Base-by-base conservation (phyloP, 768 basidiomycete genomes). In the Sporobolomyces roseus region DNA sequence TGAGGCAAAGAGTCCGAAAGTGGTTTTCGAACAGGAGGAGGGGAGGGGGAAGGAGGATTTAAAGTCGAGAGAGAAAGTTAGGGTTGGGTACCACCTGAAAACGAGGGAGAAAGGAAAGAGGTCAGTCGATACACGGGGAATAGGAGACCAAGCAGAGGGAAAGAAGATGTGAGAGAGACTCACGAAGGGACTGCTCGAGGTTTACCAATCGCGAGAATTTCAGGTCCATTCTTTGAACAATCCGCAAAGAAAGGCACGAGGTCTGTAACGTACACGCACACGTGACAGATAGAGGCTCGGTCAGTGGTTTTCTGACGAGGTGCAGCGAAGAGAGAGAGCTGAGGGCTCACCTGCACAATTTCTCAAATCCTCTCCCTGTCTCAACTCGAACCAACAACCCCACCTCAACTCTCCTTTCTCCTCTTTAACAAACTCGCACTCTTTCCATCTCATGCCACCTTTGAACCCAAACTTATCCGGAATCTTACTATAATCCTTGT, bases 181-280 rank as follows among this genome's bases (percentile, higher is more conserved):
- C 14, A 70, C 63, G 68, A 61, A 19, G 52, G 52, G 4, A 36
- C 33, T 1, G 63, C 49, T 14, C 63, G 68, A 2, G 38, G 21
- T 33, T 46, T 27, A 25, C 58, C 58, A 29, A 66, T 27, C 16
- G n/a, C n/a, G n/a, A n/a, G n/a, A n/a, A 56, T 32, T 38, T 65
- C 60, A 4, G 69, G 69, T 0, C 64, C 69, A 41, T 70, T 70
- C 49, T 62, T 56, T 9, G 64, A 61, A n/a, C 61, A 53, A 27
- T 70, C 69, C n/a, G 64, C 63, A n/a, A 70, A 70, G 61, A 70
- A 70, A 2, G 64, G 63, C 1, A 70, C 35, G 16, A 70, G 41
- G 7, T 55, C 69, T 70, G 36, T 14, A 7, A 6, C 45, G n/a
- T n/a, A n/a, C n/a, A n/a, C n/a, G n/a, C n/a, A n/a, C n/a, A n/a